Base-by-base conservation (phyloP, 2,329 filamentous ascomycete species). In the Thielaviopsis populi region DNA sequence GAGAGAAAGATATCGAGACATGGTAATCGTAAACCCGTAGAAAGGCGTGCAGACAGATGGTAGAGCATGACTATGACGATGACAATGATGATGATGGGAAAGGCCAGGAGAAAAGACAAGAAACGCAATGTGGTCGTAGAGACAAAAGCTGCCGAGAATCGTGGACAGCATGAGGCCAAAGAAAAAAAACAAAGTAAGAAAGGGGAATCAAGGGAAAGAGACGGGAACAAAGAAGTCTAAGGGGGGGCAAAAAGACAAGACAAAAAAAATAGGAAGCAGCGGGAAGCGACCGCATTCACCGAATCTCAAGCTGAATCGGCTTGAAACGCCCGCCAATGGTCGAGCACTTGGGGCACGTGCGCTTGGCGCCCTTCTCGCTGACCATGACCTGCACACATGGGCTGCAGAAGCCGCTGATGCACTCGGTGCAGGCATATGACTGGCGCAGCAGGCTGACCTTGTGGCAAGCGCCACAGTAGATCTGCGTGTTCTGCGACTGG, bases 341-440 rank as follows among this genome's bases (percentile, higher is more conserved):
- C 63, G 85, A 86, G 72, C 89, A 94, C 68, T 85, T 81, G 65
- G 89, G 88, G 75, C 89, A 94, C 72, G 88, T 88, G 70, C 86
- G 82, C 67, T 87, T 77, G 13, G 87, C 87, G 61, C 87, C 84
- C 72, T 90, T 86, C 72, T 90, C 87, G 69, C 82, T 83, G 74
- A 89, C 85, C 63, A 92, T 78, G 41, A 89, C 83, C 70, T 91
- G 87, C 65, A 96, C 90, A 70, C 92, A 97, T 66, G 90, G 84
- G 68, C 86, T 84, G 74, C 94, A 97, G 60, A 97, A 81, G 17
- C 91, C 92, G 72, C 90, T 95, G 68, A 97, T 95, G 73, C 94
- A 97, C 74, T 96, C 91, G 0, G 91, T 96, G 73, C 92, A 97
- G 24, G 92, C 92, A 71, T 91, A 96, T 41, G 89, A 94, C 70